Evolutionary conservation across 441 rosid species (phyloP), one percentile per base, ranked within the genome.

Genomic region (Erodium trifolium): DNA sequence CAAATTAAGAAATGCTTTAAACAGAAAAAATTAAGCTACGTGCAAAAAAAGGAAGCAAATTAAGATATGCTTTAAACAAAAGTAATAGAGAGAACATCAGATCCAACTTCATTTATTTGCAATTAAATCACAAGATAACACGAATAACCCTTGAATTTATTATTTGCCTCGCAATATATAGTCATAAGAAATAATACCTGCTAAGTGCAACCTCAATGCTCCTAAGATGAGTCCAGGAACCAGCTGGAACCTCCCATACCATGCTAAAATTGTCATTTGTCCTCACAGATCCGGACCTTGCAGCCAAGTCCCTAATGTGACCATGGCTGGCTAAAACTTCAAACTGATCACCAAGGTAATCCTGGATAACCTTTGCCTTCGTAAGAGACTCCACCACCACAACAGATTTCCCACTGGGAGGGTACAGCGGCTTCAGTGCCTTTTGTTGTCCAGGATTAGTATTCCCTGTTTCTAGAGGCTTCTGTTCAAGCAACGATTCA

Each of bases 171-270:
- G 66, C n/a, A 63, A 51, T 57, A 67, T 18, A 71, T 49, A 60
- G 68, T 55, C 68, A 60, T 45, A 51, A 60, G 67, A 73, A 53
- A 70, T 53, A 77, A 34, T 83, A 94, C 99, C 96, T 90, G 70
- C 78, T 85, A 74, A 94, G 69, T 55, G 98, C 91, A 79, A 88
- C 87, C 85, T 86, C 92, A 75, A 92, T 90, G 85, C 93, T 90
- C 84, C 92, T 88, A 75, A 94, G 96, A 82, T 92, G 94, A 71
- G 97, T 90, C 99, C 99, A 94, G 43, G 98, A 96, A 72, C 93
- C 71, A 75, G 93, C 80, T 72, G 97, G 98, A 78, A 92, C 99
- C 85, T 94, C 99, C 99, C 99, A 94, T 53, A 94, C 96, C 97
- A 94, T 90, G 76, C 96, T 92, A 74, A 94, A 94, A 81, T 94